Evolutionary conservation across 164 flowering plant species (phyloP).

Genomic region (Warburgia ugandensis): DNA sequence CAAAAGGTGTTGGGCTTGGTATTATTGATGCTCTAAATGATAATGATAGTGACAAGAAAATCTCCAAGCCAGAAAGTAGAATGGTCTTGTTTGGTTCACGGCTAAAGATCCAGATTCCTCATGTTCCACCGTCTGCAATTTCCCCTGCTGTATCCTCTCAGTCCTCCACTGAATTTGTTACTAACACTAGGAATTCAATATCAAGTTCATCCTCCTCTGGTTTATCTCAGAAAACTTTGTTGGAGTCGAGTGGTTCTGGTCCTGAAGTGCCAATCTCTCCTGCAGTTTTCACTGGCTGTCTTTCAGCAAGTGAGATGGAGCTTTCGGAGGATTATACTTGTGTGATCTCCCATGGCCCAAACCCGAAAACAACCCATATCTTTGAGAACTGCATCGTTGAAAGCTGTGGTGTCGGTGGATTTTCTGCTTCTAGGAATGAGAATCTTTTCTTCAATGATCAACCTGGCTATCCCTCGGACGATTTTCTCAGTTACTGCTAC

Average conservation of each 20-base stretch:
- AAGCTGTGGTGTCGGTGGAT: conserved; percentile 36
- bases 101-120: conserved; percentile 63
- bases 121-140: conserved; percentile 25
- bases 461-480: conserved; percentile 31
- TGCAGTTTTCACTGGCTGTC: conserved; percentile 30
- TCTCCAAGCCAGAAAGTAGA: conserved; percentile 31
- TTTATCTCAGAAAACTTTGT: conserved; percentile 22
- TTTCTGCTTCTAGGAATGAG: conserved; percentile 21
- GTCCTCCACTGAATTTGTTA: conserved; percentile 41
- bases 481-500: conserved; percentile 65
- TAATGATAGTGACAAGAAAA: conserved; percentile 19
- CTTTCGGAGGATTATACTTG: conserved; percentile 81
- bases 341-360: conserved; percentile 65
- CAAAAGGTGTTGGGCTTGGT: conserved; percentile 55
- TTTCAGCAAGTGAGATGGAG: conserved; percentile 58
- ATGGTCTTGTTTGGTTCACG: conserved; percentile 71
- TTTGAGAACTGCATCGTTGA: conserved; percentile 67
- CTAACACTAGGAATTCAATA: conserved; percentile 34
- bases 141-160: conserved; percentile 32
- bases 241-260: conserved; percentile 30
- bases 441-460: conserved; percentile 7
- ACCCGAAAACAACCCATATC: conserved; percentile 73
- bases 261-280: conserved; percentile 26
- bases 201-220: conserved; percentile 26
- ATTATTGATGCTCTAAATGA: conserved; percentile 54